Base-by-base conservation (phyloP, 2,329 filamentous ascomycete species). In the Aspergillus sp. region DNA sequence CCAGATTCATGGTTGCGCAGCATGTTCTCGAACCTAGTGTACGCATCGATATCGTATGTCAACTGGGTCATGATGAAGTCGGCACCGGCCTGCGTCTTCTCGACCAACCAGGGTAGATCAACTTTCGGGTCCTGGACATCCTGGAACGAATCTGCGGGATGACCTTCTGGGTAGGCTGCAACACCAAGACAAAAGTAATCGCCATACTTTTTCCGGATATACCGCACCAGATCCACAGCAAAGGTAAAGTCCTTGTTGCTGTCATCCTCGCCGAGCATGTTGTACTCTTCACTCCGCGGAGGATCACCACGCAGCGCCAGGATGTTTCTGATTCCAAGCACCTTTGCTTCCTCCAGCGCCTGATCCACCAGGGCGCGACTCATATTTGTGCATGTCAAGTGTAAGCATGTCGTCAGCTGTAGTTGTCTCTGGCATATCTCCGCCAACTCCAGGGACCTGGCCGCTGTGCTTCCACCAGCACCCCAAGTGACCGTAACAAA, bases 401-500 rank as follows among this genome's bases (percentile, higher is more conserved):
- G 95, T 67, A 99, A 83, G 77, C 95, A 97, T 64, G 95, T 99
- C 47, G 95, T 98, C 62, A 99, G 84, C 62, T 91, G 91, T 59
- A 98, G 81, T 79, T 97, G 92, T 64, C 93, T 86, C 81, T 98
- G 95, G 77, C 93, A 97, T 71, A 98, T 87, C 80, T 98, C 94
- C 50, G 95, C 95, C 65, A 99, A 85, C 78, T 97, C 93, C 63
- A 99, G 87, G 34, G 92, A 96, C 80, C 97, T 97, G 60, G 87
- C 86, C 4, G 93, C 90, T 0, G 95, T 99, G 66, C 91, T 96
- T 56, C 95, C 95, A 63, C 95, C 95, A 28, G 95, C 95, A 55
- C 95, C 95, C 95, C 95, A 99, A 56, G 95, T 99, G 55, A 99
- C 93, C 61, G 93, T 98, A 64, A 99, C 92, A 74, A 99, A 99